These are phyloP conservation scores for Fusarium chlamydosporum DNA, from an alignment of 2,329 filamentous ascomycete species.

Conservation along the genomic window DNA sequence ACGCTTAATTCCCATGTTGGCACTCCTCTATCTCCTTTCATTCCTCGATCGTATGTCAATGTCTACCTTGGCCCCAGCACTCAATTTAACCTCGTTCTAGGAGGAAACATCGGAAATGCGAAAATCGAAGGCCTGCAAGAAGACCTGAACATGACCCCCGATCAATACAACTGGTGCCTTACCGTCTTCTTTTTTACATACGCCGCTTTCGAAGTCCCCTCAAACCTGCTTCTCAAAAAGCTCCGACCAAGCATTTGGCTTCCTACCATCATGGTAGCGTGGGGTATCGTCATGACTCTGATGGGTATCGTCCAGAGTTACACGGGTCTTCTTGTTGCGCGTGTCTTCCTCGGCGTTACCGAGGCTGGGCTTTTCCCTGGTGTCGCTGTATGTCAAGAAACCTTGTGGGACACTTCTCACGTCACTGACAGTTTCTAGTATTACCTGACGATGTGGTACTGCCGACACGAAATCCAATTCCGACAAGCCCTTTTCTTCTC, in stretches of 20 bases:
- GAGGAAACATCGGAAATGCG: constrained; percentile 76
- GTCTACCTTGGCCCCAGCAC: neutral
- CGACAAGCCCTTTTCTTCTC: constrained; percentile 83
- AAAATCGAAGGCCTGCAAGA: constrained; percentile 72
- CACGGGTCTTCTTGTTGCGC: constrained; percentile 62
- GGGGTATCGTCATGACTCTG: constrained; percentile 64
- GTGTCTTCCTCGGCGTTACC: constrained; percentile 73
- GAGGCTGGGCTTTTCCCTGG: constrained; percentile 78
- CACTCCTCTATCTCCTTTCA: constrained; percentile 76
- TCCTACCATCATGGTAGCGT: constrained; percentile 79
- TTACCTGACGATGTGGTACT: constrained; percentile 72
- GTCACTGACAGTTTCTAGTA: constrained; percentile 53
- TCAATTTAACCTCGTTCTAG: constrained; percentile 36
- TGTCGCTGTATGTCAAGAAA: constrained; percentile 60
- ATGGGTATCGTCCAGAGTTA: constrained; percentile 68
- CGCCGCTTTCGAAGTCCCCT: constrained; percentile 80
- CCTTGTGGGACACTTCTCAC: neutral
- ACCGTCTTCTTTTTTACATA: constrained; percentile 86
- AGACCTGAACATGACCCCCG: constrained; percentile 68
- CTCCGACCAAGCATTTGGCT: constrained; percentile 81
- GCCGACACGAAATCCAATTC: constrained; percentile 68
- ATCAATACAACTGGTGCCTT: constrained; percentile 79
- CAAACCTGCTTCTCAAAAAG: constrained; percentile 81
- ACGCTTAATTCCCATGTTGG: constrained; percentile 72
- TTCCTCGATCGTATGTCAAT: constrained; percentile 71